Conservation (phyloP, 352 stramenopile species). For the Aphanomyces astaci region DNA sequence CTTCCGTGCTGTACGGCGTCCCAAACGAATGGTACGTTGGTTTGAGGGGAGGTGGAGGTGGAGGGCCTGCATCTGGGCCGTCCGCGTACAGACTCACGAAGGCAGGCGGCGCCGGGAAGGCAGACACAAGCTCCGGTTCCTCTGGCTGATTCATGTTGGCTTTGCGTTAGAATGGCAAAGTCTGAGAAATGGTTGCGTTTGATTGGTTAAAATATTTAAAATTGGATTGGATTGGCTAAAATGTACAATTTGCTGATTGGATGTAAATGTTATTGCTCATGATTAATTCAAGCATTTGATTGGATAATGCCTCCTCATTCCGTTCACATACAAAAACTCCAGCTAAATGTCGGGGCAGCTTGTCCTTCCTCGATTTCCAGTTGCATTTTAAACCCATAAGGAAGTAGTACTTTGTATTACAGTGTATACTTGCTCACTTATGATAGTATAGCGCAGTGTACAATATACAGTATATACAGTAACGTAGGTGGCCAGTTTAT, state of each 20-base stretch:
- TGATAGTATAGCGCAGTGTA: too few relatives aligned
- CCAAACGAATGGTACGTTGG: constrained; percentile 84
- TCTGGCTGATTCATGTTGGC: constrained; percentile 20
- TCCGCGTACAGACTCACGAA: constrained; percentile 72
- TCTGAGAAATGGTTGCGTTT: neutral
- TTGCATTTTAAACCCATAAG: too few relatives aligned
- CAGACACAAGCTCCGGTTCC: constrained; percentile 73
- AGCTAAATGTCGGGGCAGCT: too few relatives aligned
- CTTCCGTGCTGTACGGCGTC: constrained; percentile 72
- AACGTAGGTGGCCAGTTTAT: too few relatives aligned
- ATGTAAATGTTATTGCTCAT: neutral
- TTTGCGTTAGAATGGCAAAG: neutral
- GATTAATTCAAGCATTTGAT: neutral
- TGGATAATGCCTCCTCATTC: too few relatives aligned
- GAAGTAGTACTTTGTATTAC: too few relatives aligned
- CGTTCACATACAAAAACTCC: too few relatives aligned
- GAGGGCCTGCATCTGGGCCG: constrained; percentile 37
- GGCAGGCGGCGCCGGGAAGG: constrained; percentile 68
- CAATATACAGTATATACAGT: too few relatives aligned
- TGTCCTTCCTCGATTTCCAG: too few relatives aligned
- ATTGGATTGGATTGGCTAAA: neutral
- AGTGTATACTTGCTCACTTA: too few relatives aligned
- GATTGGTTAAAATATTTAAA: neutral
- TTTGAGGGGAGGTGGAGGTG: constrained; percentile 58
- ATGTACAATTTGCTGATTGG: neutral